Evolutionary conservation across 768 basidiomycete species (phyloP).

Genomic region (Pulveroboletus sp.): DNA sequence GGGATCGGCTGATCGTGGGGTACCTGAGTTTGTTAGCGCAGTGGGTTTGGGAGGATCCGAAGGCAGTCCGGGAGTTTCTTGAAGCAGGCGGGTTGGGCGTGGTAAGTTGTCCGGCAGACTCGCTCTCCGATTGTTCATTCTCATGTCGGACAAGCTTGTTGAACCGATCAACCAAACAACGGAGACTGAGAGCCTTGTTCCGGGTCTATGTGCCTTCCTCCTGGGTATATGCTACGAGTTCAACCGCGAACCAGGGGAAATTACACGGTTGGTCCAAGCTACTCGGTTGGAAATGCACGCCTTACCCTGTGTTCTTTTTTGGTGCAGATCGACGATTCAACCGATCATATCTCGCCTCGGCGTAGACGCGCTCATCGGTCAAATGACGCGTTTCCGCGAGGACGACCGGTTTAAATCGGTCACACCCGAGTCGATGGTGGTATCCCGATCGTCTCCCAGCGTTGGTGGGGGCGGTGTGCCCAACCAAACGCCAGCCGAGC

Average conservation of each 20-base stretch:
- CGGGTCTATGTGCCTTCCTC: constrained; percentile 87
- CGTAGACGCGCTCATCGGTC: constrained; percentile 82
- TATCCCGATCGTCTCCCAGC: constrained; percentile 36
- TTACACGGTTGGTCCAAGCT: constrained; percentile 86
- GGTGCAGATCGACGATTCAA: constrained; percentile 73
- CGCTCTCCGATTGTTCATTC: too few species aligned
- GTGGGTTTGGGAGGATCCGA: constrained; percentile 97
- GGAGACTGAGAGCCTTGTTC: constrained; percentile 82
- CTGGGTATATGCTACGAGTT: constrained; percentile 96
- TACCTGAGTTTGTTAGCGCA: constrained; percentile 82
- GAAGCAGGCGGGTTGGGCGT: constrained; percentile 88
- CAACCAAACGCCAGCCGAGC: constrained; percentile 30
- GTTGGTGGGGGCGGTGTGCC: not conserved
- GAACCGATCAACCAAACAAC: constrained; percentile 91
- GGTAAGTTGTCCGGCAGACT: constrained; percentile 62
- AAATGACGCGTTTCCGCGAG: constrained; percentile 84
- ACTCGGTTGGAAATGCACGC: too few species aligned
- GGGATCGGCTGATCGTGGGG: constrained; percentile 85
- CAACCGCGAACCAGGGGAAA: constrained; percentile 92
- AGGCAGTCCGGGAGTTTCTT: constrained; percentile 83
- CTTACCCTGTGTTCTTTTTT: too few species aligned
- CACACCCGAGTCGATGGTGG: constrained; percentile 79
- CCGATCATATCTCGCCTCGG: constrained; percentile 90
- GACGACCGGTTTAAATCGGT: constrained; percentile 92
- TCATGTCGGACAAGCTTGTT: constrained; percentile 80